phyloP scores from a whole-genome alignment of 371 early-diverging fungal genomes.

The Smittium mucronatum region DNA sequence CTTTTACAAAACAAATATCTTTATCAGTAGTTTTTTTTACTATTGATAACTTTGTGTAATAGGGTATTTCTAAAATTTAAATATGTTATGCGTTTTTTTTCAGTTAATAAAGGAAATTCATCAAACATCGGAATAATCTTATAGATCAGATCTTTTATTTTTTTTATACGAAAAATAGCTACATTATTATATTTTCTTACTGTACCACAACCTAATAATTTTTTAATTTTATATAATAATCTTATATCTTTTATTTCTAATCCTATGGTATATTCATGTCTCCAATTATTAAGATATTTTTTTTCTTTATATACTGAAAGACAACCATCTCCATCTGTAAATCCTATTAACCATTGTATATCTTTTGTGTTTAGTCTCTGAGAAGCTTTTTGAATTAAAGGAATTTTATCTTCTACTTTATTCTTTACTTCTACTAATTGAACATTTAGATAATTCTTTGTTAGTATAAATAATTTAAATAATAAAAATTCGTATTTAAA shows the following conservation, averaged over 20 bases:
- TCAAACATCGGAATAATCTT: constrained; percentile 16
- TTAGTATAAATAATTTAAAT: constrained; percentile 24
- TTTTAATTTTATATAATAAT: constrained; percentile 22
- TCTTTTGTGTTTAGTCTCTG: constrained; percentile 18
- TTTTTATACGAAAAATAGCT: constrained; percentile 13
- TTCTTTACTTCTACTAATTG: constrained; percentile 12
- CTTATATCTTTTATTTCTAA: constrained; percentile 15
- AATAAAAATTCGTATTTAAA: constrained; percentile 15
- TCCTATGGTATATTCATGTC: constrained; percentile 16
- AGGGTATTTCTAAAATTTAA: constrained; percentile 12
- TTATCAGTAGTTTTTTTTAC: constrained; percentile 13
- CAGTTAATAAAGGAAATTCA: constrained; percentile 16
- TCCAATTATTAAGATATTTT: constrained; percentile 12
- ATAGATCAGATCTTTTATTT: constrained; percentile 12
- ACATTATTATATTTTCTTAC: constrained; percentile 14
- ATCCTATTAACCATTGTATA: constrained; percentile 16
- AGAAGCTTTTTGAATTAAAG: constrained; percentile 4
- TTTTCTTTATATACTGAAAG: constrained; percentile 15
- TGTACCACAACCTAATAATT: constrained; percentile 22
- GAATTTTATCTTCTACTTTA: constrained; percentile 8
- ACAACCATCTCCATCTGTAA: constrained; percentile 18
- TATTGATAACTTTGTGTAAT: constrained; percentile 3
- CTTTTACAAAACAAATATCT: constrained; percentile 12
- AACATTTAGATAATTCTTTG: constrained; percentile 16
- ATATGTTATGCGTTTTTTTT: constrained; percentile 13